phyloP scores from a whole-genome alignment of 106 monocot species.

The Platanthera guangdongensis region DNA sequence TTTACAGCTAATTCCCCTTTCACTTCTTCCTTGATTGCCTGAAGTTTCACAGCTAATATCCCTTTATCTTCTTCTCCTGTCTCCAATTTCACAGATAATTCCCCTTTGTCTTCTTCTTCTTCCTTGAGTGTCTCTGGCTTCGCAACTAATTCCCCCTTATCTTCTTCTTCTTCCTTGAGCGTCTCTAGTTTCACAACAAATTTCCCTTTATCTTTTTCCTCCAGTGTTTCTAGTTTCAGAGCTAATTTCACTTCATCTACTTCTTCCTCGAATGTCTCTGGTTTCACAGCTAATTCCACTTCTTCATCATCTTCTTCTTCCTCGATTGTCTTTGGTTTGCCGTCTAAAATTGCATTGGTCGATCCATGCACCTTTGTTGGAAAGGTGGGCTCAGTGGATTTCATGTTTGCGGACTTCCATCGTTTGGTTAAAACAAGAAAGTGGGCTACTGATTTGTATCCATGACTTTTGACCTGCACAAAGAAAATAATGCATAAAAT shows the following conservation, averaged over 20 bases:
- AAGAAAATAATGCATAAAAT: not conserved
- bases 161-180: too few relatives aligned
- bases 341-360: not conserved
- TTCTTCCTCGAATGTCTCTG: not conserved
- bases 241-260: not conserved
- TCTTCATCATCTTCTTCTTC: not conserved
- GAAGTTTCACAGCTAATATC: too few relatives aligned
- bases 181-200: too few relatives aligned
- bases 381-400: not conserved
- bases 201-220: too few relatives aligned
- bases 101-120: too few relatives aligned
- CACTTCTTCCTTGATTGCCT: too few relatives aligned
- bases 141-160: too few relatives aligned
- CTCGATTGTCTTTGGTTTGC: not conserved
- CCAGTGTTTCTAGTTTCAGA: too few relatives aligned
- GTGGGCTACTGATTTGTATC: slow-evolving; percentile 39
- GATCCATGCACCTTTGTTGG: not conserved
- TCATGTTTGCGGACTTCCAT: not conserved
- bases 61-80: too few relatives aligned
- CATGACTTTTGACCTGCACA: slow-evolving; percentile 16
- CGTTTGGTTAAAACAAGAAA: slow-evolving; percentile 26
- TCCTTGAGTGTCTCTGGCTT: too few relatives aligned
- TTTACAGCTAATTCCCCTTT: too few relatives aligned
- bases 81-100: too few relatives aligned
- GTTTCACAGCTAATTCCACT: not conserved